Evolutionary conservation across 495 filamentous ascomycete species (phyloP).

Genomic region (Aspergillus panamensis): DNA sequence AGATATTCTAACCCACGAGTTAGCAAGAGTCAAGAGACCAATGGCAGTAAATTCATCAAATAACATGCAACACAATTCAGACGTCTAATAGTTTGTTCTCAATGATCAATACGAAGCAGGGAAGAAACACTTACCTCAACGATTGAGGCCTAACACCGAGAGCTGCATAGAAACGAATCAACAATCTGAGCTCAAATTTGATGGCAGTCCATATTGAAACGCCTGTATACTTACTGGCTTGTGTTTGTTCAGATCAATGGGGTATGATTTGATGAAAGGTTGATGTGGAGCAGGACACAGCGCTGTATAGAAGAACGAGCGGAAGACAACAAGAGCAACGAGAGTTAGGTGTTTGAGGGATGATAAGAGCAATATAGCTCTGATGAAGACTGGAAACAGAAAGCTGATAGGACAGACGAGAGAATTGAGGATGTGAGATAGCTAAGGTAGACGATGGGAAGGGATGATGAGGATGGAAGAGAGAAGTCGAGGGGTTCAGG

Average conservation of each 20-base stretch:
- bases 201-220: neutral
- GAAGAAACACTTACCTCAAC: constrained; percentile 4
- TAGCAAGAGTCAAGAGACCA: neutral
- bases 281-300: neutral
- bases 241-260: constrained; percentile 9
- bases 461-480: constrained; percentile 11
- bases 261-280: constrained; percentile 7
- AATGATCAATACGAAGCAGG: too few species aligned
- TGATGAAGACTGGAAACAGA: constrained; percentile 4
- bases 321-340: constrained; percentile 5
- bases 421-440: constrained; percentile 18
- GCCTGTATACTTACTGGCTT: neutral
- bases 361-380: constrained; percentile 1
- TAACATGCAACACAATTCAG: too few species aligned
- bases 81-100: too few species aligned
- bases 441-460: constrained; percentile 21
- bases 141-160: constrained; percentile 1
- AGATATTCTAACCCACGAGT: constrained; percentile 1
- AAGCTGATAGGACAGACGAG: constrained; percentile 8
- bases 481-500: constrained; percentile 10
- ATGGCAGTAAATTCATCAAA: neutral
- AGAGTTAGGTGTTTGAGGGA: neutral
- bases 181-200: constrained; percentile 3
- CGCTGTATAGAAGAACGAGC: neutral
- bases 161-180: neutral